Percentiles rank a stretch among this genome's conserved stretches.
Conservation (phyloP, 1,284 basidiomycete species). For the Rhodotorula sp. region DNA sequence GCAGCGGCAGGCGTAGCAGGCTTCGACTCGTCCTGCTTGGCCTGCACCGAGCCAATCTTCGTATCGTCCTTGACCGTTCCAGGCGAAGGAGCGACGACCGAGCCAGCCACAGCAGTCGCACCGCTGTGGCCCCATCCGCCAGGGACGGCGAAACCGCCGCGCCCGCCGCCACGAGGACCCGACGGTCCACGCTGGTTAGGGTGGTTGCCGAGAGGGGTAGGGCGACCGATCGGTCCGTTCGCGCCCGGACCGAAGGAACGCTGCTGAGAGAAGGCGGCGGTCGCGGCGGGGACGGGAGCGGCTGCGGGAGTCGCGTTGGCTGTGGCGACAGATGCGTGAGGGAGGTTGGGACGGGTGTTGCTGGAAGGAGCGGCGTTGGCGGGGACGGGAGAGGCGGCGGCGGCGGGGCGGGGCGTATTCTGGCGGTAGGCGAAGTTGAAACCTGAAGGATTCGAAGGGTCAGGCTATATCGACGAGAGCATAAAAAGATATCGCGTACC, state of each 20-base stretch:
- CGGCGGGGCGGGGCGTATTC: conserved; percentile 8
- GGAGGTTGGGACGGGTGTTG: not conserved
- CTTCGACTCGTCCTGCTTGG: not conserved
- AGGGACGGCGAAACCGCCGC: conserved; percentile 2
- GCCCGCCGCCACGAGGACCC: conserved; percentile 8
- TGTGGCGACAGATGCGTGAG: conserved; percentile 4
- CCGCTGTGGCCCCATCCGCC: conserved; percentile 2
- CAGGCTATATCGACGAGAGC: not conserved
- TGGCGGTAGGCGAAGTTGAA: conserved; percentile 94
- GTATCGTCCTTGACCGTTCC: not conserved
- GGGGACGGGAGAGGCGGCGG: conserved; percentile 1
- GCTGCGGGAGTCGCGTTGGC: conserved; percentile 1
- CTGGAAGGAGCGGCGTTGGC: not conserved
- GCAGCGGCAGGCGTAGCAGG: not conserved
- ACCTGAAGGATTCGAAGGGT: conserved; percentile 55
- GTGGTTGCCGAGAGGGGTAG: conserved; percentile 10
- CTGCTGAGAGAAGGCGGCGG: conserved; percentile 1
- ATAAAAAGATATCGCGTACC: conserved; percentile 55
- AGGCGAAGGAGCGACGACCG: conserved; percentile 2
- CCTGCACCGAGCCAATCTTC: conserved; percentile 9
- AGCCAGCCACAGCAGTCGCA: not conserved
- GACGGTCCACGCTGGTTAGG: conserved; percentile 5
- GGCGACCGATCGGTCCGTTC: not conserved
- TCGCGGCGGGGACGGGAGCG: not conserved
- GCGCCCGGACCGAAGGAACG: not conserved